These are phyloP conservation scores for Sutorius eximius DNA, from an alignment of 1,284 basidiomycete species.

Conservation along the genomic window DNA sequence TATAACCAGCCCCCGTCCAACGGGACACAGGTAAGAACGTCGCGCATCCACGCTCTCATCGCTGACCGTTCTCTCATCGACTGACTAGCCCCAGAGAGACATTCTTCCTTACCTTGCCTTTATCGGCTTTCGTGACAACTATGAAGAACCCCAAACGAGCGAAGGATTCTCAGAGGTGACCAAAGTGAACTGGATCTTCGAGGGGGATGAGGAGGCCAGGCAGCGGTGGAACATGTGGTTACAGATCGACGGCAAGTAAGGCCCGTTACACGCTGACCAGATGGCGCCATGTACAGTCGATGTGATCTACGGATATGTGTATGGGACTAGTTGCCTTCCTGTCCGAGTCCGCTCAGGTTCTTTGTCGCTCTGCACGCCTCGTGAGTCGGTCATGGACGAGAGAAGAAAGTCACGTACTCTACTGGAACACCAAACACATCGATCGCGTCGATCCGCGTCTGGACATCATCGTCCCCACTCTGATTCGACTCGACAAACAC, in stretches of 20 bases:
- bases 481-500: slow-evolving; percentile 81
- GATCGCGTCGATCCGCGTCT: slow-evolving; percentile 73
- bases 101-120: slow-evolving; percentile 69
- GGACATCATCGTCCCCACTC: slow-evolving; percentile 58
- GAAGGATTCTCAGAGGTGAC: slow-evolving; percentile 82
- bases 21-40: slow-evolving; percentile 38
- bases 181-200: slow-evolving; percentile 76
- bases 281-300: neutral
- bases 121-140: slow-evolving; percentile 55
- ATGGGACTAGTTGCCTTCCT: slow-evolving; percentile 41
- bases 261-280: neutral
- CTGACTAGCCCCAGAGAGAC: slow-evolving; percentile 47
- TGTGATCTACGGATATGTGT: slow-evolving; percentile 11
- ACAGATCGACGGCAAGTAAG: slow-evolving; percentile 61
- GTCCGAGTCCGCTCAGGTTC: slow-evolving; percentile 54
- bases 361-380: slow-evolving; percentile 47
- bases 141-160: slow-evolving; percentile 60
- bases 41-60: neutral
- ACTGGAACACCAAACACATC: slow-evolving; percentile 69
- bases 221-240: slow-evolving; percentile 78
- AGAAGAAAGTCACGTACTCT: slow-evolving; percentile 45
- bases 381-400: slow-evolving; percentile 11
- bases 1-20: slow-evolving; percentile 52
- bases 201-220: slow-evolving; percentile 70
- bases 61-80: slow-evolving; percentile 1